A percentile compares a stretch with the other conserved stretches of the same genome.
phyloP scores from a whole-genome alignment of 306 rosid species.

The Benincasa hispida region DNA sequence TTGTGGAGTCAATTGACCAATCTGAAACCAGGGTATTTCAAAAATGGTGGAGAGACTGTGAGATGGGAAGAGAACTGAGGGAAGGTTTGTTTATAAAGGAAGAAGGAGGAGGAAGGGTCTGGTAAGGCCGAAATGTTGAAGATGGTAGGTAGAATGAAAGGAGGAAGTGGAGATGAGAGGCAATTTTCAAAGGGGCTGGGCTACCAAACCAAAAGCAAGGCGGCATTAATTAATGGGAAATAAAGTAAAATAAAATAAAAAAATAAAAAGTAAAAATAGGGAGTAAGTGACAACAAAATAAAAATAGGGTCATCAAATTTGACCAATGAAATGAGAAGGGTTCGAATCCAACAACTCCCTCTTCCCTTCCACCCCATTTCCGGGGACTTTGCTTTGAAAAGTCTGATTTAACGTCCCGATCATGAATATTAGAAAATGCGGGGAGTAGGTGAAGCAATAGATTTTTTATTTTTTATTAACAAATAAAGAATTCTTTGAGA shows the following conservation, averaged over 20 bases:
- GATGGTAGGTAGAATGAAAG: neutral
- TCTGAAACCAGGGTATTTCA: neutral
- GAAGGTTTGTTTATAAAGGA: neutral
- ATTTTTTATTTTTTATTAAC: too few species aligned
- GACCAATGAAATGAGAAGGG: neutral
- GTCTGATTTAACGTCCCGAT: neutral
- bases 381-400: neutral
- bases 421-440: neutral
- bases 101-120: neutral
- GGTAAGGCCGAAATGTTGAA: neutral
- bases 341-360: neutral
- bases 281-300: neutral
- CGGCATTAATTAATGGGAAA: neutral
- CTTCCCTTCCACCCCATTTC: neutral
- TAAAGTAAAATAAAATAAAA: too few species aligned
- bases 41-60: neutral
- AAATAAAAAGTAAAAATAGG: neutral
- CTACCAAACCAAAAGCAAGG: constrained; percentile 4
- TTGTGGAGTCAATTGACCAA: neutral
- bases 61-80: neutral
- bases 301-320: neutral
- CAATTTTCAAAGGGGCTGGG: neutral
- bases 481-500: too few species aligned
- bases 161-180: neutral
- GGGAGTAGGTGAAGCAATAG: neutral